phyloP scores from a whole-genome alignment of 129 eudicot species.

The Chrysanthemum seticuspe region DNA sequence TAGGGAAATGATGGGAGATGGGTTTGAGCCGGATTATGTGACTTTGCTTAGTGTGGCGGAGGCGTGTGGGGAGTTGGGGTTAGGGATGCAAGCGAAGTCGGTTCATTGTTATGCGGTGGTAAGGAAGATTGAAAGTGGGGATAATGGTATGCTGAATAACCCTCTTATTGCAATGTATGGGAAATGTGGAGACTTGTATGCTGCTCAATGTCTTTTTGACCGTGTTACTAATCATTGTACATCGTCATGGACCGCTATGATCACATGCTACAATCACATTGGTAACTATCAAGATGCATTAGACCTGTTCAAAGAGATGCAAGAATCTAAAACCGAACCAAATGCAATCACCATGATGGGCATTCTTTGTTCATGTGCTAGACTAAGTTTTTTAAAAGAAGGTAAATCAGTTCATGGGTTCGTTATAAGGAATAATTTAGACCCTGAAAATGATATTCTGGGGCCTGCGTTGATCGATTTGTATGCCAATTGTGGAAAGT shows the following conservation, averaged over 20 bases:
- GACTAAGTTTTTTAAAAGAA: conserved; percentile 44
- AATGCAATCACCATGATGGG: conserved; percentile 67
- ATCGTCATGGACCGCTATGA: conserved; percentile 65
- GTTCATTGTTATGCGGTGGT: conserved; percentile 54
- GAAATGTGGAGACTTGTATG: conserved; percentile 59
- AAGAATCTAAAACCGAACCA: conserved; percentile 38
- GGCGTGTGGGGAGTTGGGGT: conserved; percentile 65
- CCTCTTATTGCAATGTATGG: conserved; percentile 82
- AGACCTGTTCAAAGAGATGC: conserved; percentile 44
- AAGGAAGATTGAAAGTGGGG: conserved; percentile 35
- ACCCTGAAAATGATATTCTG: conserved; percentile 38
- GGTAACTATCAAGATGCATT: conserved; percentile 47
- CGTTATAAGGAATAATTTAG: conserved; percentile 39
- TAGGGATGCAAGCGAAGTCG: conserved; percentile 50
- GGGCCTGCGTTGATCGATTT: conserved; percentile 60
- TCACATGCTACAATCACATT: conserved; percentile 65
- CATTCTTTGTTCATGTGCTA: conserved; percentile 63
- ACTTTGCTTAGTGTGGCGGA: conserved; percentile 60
- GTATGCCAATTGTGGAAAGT: conserved; percentile 56
- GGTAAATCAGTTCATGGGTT: conserved; percentile 68
- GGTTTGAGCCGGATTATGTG: conserved; percentile 61
- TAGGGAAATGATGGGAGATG: conserved; percentile 47
- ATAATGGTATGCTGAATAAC: conserved; percentile 32
- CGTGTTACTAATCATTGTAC: conserved; percentile 29
- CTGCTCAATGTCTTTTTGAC: conserved; percentile 45